Conservation (phyloP, 257 asterid species). For the Mentha longifolia region DNA sequence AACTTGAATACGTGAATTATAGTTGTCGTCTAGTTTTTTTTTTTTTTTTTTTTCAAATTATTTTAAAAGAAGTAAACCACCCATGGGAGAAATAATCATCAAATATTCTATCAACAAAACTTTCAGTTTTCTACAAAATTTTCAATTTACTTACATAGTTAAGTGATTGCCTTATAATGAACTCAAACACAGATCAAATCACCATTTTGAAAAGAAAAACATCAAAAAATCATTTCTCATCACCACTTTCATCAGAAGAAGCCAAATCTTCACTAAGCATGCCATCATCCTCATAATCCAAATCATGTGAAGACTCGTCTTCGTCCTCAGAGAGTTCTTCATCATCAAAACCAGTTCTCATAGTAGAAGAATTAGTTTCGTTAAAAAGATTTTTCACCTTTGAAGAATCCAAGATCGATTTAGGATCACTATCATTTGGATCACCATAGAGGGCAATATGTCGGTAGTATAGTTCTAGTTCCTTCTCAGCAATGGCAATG, state of each 20-base stretch:
- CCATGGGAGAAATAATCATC: too few relatives aligned
- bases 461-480: constrained; percentile 83
- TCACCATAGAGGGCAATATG: constrained; percentile 85
- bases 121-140: too few relatives aligned
- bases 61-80: too few relatives aligned
- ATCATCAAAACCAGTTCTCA: constrained; percentile 31
- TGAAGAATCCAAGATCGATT: constrained; percentile 51
- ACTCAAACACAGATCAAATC: neutral
- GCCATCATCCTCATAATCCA: constrained; percentile 38
- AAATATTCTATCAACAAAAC: too few relatives aligned
- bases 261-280: constrained; percentile 30
- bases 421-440: constrained; percentile 68
- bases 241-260: constrained; percentile 39
- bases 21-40: too few relatives aligned
- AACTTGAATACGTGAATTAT: too few relatives aligned
- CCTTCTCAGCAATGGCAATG: constrained; percentile 88
- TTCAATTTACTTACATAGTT: neutral
- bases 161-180: neutral
- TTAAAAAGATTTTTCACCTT: constrained; percentile 18
- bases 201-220: neutral
- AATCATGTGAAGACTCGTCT: constrained; percentile 29
- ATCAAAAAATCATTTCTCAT: constrained; percentile 1
- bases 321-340: constrained; percentile 43
- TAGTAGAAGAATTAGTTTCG: constrained; percentile 21
- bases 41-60: too few relatives aligned